Evolutionary conservation across 176 grass and related monocot genomes (phyloP).

Genomic region (Pontederia crassipes): DNA sequence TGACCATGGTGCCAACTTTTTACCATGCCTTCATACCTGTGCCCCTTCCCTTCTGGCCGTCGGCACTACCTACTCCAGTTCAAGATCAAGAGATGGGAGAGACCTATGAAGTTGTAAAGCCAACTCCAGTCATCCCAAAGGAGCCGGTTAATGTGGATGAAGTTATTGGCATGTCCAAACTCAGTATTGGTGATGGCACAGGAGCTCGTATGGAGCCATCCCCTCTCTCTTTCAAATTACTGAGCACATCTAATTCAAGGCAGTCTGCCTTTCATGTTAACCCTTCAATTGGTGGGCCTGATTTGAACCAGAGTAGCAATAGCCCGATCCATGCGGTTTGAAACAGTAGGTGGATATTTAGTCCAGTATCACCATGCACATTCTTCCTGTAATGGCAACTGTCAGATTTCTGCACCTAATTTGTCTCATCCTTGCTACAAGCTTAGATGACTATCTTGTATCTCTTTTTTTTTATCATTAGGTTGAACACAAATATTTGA

Average conservation of each 20-base stretch:
- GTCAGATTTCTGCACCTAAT: neutral
- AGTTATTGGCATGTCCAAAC: conserved; percentile 68
- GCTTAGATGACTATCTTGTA: neutral
- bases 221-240: conserved; percentile 63
- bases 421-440: conserved; percentile 1
- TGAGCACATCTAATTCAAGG: conserved; percentile 34
- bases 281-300: conserved; percentile 34
- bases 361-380: neutral
- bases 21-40: conserved; percentile 38
- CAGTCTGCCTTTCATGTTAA: conserved; percentile 67
- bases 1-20: conserved; percentile 24
- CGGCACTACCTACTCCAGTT: conserved; percentile 12
- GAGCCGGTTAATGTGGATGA: conserved; percentile 49
- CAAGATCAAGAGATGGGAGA: conserved; percentile 22
- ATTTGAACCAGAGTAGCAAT: conserved; percentile 53
- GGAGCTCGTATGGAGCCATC: conserved; percentile 33
- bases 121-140: conserved; percentile 46
- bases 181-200: conserved; percentile 48
- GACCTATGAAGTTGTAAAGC: conserved; percentile 50
- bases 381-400: conserved; percentile 9
- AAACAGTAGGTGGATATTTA: neutral
- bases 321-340: conserved; percentile 76
- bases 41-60: conserved; percentile 37
- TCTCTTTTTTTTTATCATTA: neutral
- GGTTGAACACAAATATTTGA: neutral